Conservation (phyloP, 371 early-diverging fungal genomes). For the Haplosporangium sp. region DNA sequence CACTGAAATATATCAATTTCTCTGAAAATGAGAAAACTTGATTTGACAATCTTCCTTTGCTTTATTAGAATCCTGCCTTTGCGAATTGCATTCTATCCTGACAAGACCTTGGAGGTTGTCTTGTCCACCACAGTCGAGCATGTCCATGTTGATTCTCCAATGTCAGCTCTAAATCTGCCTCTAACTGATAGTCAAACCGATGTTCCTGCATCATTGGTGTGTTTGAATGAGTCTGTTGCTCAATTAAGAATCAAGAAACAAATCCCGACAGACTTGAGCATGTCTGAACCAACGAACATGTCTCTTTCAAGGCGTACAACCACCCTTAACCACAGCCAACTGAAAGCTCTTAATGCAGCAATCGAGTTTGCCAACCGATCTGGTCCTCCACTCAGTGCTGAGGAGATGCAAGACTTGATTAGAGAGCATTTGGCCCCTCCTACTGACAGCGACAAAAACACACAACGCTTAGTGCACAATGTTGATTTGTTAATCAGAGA, state of each 20-base stretch:
- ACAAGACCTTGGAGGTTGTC: not conserved
- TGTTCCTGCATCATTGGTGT: too few species aligned
- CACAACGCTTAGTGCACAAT: not conserved
- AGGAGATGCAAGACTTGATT: not conserved
- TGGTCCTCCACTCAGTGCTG: not conserved
- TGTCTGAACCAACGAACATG: not conserved
- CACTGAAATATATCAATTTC: too few species aligned
- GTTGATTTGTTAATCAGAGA: not conserved
- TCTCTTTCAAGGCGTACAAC: not conserved
- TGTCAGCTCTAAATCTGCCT: not conserved
- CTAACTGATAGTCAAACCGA: slow-evolving; percentile 11
- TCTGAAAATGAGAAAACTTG: too few species aligned
- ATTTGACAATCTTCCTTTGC: too few species aligned
- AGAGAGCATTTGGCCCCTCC: not conserved
- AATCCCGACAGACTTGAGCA: not conserved
- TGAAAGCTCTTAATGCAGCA: not conserved
- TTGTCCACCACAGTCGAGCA: too few species aligned
- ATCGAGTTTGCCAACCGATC: not conserved
- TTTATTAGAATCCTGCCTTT: too few species aligned
- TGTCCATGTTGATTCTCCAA: too few species aligned
- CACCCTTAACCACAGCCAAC: not conserved
- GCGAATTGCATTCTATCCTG: not conserved
- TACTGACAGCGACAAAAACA: not conserved
- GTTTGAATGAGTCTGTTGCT: not conserved
- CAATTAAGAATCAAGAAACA: not conserved